Evolutionary conservation across 2,329 filamentous ascomycete species (phyloP).

Genomic region (Lecanicillium sp.): DNA sequence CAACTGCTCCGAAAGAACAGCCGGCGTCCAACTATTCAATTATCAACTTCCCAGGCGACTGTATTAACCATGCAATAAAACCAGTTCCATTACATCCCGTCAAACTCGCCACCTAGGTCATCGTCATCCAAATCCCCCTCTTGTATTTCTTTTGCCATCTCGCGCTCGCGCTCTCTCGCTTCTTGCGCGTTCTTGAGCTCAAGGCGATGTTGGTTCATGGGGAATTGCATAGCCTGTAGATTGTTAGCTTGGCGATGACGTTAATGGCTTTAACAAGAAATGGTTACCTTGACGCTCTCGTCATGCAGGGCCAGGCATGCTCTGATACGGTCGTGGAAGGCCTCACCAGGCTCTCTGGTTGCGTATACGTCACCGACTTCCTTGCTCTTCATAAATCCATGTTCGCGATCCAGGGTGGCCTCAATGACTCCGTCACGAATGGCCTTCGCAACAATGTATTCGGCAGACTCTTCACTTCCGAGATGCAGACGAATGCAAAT

Average conservation of each 20-base stretch:
- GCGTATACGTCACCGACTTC: slow-evolving; percentile 94
- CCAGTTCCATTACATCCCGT: slow-evolving; percentile 66
- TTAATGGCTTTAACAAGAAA: background rate
- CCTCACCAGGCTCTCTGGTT: slow-evolving; percentile 90
- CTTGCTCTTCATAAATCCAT: slow-evolving; percentile 98
- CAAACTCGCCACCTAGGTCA: slow-evolving; percentile 91
- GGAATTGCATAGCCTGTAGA: slow-evolving; percentile 87
- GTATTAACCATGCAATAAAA: slow-evolving; percentile 1
- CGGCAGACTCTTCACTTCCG: slow-evolving; percentile 92
- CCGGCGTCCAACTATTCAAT: background rate
- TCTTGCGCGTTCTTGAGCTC: slow-evolving; percentile 98
- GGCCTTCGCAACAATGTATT: slow-evolving; percentile 98
- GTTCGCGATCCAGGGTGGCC: slow-evolving; percentile 87
- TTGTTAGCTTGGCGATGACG: slow-evolving; percentile 18
- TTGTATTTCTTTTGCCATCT: slow-evolving; percentile 98
- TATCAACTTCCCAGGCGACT: background rate
- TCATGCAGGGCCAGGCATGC: slow-evolving; percentile 90
- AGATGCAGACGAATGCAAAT: slow-evolving; percentile 94
- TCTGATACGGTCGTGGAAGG: slow-evolving; percentile 93
- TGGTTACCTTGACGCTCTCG: slow-evolving; percentile 87
- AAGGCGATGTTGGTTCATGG: slow-evolving; percentile 97
- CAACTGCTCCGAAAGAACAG: no score
- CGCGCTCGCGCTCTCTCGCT: slow-evolving; percentile 90
- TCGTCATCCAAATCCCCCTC: slow-evolving; percentile 96
- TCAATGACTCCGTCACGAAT: slow-evolving; percentile 97